Percentiles rank a stretch among this genome's conserved stretches.
Conservation (phyloP, 257 asterid species). For the Coffea eugenioides region DNA sequence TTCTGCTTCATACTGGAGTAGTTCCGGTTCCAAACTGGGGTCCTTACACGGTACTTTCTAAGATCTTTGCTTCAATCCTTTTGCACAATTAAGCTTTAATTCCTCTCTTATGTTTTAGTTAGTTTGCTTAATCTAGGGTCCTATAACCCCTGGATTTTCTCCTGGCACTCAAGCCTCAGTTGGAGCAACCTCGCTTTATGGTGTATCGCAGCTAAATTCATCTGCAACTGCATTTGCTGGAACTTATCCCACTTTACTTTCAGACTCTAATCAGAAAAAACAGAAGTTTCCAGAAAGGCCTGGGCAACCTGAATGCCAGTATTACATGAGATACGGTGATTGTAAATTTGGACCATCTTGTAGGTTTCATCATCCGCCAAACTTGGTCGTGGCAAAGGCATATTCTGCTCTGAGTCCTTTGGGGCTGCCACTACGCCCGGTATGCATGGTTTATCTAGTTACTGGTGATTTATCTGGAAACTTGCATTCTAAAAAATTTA, state of each 20-base stretch:
- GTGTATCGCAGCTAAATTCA: slow-evolving; percentile 56
- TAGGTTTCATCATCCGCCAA: slow-evolving; percentile 82
- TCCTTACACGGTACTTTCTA: slow-evolving; percentile 53
- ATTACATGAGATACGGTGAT: slow-evolving; percentile 84
- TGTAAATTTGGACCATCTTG: slow-evolving; percentile 83
- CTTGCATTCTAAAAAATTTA: neutral
- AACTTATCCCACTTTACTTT: slow-evolving; percentile 45
- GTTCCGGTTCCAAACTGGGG: slow-evolving; percentile 77
- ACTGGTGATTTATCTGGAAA: neutral
- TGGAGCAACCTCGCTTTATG: slow-evolving; percentile 56
- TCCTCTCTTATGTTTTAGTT: slow-evolving; percentile 17
- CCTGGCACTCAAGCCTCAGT: slow-evolving; percentile 57
- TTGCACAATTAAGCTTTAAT: neutral
- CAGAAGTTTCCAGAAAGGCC: slow-evolving; percentile 70
- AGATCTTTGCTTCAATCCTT: slow-evolving; percentile 11
- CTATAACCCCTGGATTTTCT: slow-evolving; percentile 61
- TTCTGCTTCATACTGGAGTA: slow-evolving; percentile 73
- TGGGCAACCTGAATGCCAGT: slow-evolving; percentile 75
- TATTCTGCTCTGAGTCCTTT: slow-evolving; percentile 62
- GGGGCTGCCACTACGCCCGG: slow-evolving; percentile 92
- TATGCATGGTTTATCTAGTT: slow-evolving; percentile 30
- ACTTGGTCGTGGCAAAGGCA: slow-evolving; percentile 41
- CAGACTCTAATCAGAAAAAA: slow-evolving; percentile 37
- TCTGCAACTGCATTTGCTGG: slow-evolving; percentile 55
- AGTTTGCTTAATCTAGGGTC: slow-evolving; percentile 50